Percentiles rank a stretch among this genome's conserved stretches.
Conservation (phyloP, 306 rosid species). For the Begonia loranthoides region DNA sequence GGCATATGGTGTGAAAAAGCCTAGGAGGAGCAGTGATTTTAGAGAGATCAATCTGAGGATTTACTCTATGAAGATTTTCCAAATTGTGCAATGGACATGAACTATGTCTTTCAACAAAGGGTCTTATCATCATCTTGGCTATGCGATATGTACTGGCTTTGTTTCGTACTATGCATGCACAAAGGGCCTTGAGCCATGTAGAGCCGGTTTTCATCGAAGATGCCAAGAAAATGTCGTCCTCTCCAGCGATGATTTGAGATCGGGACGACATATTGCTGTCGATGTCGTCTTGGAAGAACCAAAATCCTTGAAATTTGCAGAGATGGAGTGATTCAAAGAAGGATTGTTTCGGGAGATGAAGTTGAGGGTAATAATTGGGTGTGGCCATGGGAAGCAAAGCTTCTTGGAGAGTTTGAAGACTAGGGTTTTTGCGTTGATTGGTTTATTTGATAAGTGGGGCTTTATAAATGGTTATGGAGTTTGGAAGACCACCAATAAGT, state of each 20-base stretch:
- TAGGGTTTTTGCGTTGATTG: not conserved
- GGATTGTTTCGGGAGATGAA: slow-evolving; percentile 5
- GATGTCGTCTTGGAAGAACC: slow-evolving; percentile 12
- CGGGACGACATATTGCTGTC: not conserved
- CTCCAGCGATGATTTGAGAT: slow-evolving; percentile 4
- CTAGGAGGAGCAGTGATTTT: slow-evolving; percentile 5
- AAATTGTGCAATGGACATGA: slow-evolving; percentile 11
- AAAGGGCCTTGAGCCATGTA: slow-evolving; percentile 16
- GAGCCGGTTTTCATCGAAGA: slow-evolving; percentile 17
- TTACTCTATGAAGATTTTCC: slow-evolving; percentile 8
- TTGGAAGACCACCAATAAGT: not conserved
- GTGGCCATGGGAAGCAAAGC: no score
- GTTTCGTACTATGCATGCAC: slow-evolving; percentile 7
- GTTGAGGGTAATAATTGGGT: no score
- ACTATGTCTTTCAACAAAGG: slow-evolving; percentile 4
- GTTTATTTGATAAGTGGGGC: not conserved
- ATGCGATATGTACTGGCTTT: not conserved
- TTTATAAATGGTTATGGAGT: not conserved
- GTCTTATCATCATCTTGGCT: not conserved
- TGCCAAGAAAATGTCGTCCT: slow-evolving; percentile 11
- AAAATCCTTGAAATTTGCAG: slow-evolving; percentile 8
- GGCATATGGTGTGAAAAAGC: slow-evolving; percentile 20
- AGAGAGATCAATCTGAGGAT: slow-evolving; percentile 5
- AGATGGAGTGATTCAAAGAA: slow-evolving; percentile 10
- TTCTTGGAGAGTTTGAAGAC: not conserved